Conservation (phyloP, 192 early-diverging fungal species). For the Oehlia diaphana region DNA sequence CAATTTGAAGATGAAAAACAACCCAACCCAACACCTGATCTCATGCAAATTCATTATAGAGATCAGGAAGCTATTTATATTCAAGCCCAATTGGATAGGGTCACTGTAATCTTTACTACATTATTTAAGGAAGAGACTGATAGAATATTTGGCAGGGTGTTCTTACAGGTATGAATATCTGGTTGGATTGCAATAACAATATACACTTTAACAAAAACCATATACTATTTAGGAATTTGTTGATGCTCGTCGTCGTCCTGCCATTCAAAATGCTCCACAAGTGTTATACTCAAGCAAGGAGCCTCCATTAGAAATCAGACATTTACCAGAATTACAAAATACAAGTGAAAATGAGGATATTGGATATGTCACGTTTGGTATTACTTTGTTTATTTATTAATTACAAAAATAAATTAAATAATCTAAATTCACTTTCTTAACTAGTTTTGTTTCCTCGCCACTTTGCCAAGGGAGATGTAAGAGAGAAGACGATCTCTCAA, state of each 20-base stretch:
- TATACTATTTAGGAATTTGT: slow-evolving; percentile 81
- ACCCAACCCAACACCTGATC: slow-evolving; percentile 65
- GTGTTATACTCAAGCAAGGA: slow-evolving; percentile 91
- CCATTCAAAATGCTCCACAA: slow-evolving; percentile 94
- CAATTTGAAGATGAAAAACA: slow-evolving; percentile 71
- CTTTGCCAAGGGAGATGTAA: slow-evolving; percentile 67
- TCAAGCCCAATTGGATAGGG: slow-evolving; percentile 86
- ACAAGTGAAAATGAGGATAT: slow-evolving; percentile 78
- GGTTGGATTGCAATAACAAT: neutral
- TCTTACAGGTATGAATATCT: slow-evolving; percentile 73
- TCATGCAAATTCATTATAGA: slow-evolving; percentile 95
- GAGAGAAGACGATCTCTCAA: slow-evolving; percentile 90
- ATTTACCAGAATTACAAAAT: slow-evolving; percentile 58
- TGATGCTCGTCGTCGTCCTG: slow-evolving; percentile 90
- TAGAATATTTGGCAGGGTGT: slow-evolving; percentile 92
- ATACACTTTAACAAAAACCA: neutral
- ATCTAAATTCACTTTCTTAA: neutral
- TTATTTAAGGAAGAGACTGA: slow-evolving; percentile 98
- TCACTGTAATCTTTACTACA: slow-evolving; percentile 97
- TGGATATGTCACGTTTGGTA: slow-evolving; percentile 96
- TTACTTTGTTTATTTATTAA: neutral
- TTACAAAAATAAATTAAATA: neutral
- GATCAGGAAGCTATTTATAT: slow-evolving; percentile 94
- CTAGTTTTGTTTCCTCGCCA: slow-evolving; percentile 94
- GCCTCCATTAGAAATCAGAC: slow-evolving; percentile 91